A percentile compares a stretch with the other conserved stretches of the same genome.
Conservation (phyloP, 2,329 filamentous ascomycete species). For the Pseudopithomyces chartarum region DNA sequence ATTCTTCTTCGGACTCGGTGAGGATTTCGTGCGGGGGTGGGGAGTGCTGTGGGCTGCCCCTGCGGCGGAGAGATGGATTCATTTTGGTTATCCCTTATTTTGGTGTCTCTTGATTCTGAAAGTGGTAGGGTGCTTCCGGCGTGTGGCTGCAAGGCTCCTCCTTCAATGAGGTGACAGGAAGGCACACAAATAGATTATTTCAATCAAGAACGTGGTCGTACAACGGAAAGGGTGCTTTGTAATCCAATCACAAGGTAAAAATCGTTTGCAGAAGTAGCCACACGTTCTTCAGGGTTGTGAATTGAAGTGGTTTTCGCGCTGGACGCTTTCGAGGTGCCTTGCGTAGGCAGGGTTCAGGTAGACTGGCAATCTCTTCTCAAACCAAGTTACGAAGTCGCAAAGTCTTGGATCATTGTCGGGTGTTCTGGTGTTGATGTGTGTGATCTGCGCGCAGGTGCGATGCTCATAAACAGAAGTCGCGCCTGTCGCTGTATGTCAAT, state of each 20-base stretch:
- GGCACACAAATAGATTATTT: not conserved
- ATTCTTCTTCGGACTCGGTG: constrained; percentile 7
- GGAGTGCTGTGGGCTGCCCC: constrained; percentile 19
- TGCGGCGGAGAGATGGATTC: not conserved
- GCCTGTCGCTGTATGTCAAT: not conserved
- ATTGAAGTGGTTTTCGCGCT: too few species aligned
- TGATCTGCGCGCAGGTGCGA: not conserved
- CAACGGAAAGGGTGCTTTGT: too few species aligned
- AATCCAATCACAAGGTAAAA: too few species aligned
- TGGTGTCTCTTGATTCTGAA: too few species aligned
- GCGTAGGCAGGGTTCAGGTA: too few species aligned
- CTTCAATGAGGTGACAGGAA: not conserved
- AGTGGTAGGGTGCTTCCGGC: not conserved
- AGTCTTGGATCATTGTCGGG: too few species aligned
- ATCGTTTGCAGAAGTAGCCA: too few species aligned
- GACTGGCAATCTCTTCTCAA: too few species aligned
- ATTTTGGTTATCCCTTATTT: not conserved
- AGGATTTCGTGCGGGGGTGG: not conserved
- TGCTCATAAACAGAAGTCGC: not conserved
- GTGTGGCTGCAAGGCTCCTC: not conserved
- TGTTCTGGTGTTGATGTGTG: not conserved
- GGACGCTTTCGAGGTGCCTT: too few species aligned
- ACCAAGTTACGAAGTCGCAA: too few species aligned
- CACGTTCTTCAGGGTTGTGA: too few species aligned
- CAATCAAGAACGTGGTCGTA: too few species aligned